phyloP scores from a whole-genome alignment of 768 basidiomycete species.

The Postia placenta region DNA sequence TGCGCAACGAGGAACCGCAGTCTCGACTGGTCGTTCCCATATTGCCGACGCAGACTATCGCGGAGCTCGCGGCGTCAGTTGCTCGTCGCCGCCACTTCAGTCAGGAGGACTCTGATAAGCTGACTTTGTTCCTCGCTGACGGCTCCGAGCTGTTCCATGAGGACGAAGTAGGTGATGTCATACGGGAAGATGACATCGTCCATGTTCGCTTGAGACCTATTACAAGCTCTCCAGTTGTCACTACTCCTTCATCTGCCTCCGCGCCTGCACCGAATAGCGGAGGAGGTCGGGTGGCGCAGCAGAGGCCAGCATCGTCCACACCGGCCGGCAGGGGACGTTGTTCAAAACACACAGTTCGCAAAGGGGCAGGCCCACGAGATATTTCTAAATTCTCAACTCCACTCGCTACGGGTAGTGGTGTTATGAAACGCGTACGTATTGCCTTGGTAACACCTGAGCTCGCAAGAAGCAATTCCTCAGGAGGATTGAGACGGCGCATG shows the following conservation, averaged over 20 bases:
- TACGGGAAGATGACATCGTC: not conserved
- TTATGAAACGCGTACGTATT: constrained; percentile 3
- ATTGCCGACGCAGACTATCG: not conserved
- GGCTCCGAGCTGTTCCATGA: not conserved
- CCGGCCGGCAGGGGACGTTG: too few relatives aligned
- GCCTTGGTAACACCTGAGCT: constrained; percentile 4
- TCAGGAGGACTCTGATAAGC: not conserved
- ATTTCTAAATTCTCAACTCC: too few relatives aligned
- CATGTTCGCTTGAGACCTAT: not conserved
- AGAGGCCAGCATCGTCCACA: too few relatives aligned
- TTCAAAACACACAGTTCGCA: too few relatives aligned
- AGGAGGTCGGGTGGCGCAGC: too few relatives aligned
- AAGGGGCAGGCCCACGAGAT: too few relatives aligned
- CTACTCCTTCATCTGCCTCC: too few relatives aligned
- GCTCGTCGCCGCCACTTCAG: not conserved
- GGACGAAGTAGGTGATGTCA: not conserved
- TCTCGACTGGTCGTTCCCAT: not conserved
- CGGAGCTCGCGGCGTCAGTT: not conserved
- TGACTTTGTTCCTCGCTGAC: not conserved
- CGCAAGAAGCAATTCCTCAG: not conserved
- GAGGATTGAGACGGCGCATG: not conserved
- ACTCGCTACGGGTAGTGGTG: not conserved
- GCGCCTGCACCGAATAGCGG: too few relatives aligned
- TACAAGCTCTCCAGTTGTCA: too few relatives aligned
- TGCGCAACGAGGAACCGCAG: not conserved